phyloP scores from a whole-genome alignment of 495 filamentous ascomycete genomes.

The Hyaloscypha hepaticicola region DNA sequence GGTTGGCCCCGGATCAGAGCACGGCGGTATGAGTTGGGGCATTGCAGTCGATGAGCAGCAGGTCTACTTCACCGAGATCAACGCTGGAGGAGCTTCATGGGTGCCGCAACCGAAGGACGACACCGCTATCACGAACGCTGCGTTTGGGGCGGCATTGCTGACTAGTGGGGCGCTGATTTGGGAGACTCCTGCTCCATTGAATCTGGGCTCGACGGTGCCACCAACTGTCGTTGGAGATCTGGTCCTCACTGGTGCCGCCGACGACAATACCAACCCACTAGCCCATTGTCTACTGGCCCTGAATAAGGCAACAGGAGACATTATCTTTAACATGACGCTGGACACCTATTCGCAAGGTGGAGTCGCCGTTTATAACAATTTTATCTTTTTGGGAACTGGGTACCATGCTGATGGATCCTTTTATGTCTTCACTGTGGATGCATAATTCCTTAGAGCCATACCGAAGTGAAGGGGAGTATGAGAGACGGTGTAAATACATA shows the following conservation, averaged over 20 bases:
- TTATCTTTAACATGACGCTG: no score
- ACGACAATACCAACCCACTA: not conserved
- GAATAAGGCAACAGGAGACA: conserved; percentile 1
- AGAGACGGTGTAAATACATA: no score
- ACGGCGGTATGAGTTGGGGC: conserved; percentile 4
- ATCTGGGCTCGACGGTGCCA: not conserved
- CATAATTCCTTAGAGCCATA: no score
- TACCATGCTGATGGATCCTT: no score
- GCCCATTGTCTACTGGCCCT: conserved; percentile 1
- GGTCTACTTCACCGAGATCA: conserved; percentile 4
- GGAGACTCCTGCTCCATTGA: conserved; percentile 4
- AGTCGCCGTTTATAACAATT: no score
- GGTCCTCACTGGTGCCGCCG: not conserved
- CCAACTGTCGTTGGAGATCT: conserved; percentile 5
- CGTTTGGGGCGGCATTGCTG: conserved; percentile 1
- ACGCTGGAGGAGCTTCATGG: not conserved
- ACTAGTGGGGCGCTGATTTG: not conserved
- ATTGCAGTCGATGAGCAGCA: not conserved
- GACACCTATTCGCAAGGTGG: no score
- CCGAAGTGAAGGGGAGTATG: no score
- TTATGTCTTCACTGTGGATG: no score
- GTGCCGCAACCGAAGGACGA: not conserved
- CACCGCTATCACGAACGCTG: not conserved
- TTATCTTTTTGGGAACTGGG: no score
- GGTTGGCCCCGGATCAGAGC: not conserved